These are phyloP conservation scores for Xylariaceae sp. DNA, from an alignment of 2,329 filamentous ascomycete genomes.

Conservation along the genomic window DNA sequence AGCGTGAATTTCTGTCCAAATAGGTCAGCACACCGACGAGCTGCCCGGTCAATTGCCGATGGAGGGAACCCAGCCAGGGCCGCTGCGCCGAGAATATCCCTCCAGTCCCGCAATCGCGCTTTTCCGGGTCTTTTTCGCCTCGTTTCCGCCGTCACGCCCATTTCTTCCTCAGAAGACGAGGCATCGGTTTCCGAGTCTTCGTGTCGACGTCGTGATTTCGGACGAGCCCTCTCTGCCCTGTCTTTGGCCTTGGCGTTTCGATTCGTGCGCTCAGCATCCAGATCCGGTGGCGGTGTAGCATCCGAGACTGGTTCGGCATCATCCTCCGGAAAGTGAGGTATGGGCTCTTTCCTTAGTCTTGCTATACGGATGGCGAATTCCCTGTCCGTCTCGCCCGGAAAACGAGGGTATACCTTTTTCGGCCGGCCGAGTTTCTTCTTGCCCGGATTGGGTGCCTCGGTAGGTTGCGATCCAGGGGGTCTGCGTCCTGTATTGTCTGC, in stretches of 20 bases:
- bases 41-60: constrained; percentile 60
- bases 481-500: background rate
- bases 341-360: constrained; percentile 34
- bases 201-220: background rate
- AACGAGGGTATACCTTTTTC: constrained; percentile 36
- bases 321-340: constrained; percentile 26
- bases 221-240: constrained; percentile 17
- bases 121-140: background rate
- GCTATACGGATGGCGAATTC: constrained; percentile 47
- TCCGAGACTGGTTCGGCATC: constrained; percentile 14
- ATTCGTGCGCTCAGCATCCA: constrained; percentile 6
- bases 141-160: constrained; percentile 4
- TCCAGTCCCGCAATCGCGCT: constrained; percentile 65
- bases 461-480: constrained; percentile 4
- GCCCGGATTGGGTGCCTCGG: background rate
- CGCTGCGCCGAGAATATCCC: constrained; percentile 74
- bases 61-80: constrained; percentile 65
- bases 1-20: constrained; percentile 70
- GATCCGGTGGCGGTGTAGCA: constrained; percentile 12
- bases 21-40: constrained; percentile 67
- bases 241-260: constrained; percentile 15
- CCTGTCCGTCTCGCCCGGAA: constrained; percentile 41
- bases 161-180: constrained; percentile 10
- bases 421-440: constrained; percentile 37
- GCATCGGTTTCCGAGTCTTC: constrained; percentile 2